phyloP scores from a whole-genome alignment of 2,329 filamentous ascomycete species.

The Furcasterigmium furcatum region DNA sequence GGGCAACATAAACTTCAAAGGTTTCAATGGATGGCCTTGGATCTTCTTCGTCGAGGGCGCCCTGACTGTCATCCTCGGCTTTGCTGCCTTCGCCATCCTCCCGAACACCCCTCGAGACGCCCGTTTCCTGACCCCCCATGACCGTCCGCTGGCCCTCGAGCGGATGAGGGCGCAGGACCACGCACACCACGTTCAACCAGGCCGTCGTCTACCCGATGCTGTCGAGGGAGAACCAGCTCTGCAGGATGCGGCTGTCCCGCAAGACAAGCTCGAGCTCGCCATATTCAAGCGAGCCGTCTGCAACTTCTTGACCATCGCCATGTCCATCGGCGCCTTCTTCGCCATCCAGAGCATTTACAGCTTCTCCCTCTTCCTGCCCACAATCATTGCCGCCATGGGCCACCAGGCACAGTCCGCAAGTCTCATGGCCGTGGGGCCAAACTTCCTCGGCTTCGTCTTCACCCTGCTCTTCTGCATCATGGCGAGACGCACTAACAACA shows the following conservation, averaged over 20 bases:
- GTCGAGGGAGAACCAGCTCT: no score
- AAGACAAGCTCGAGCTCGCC: neutral
- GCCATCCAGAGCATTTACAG: constrained; percentile 15
- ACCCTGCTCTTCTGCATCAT: constrained; percentile 16
- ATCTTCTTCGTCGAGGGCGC: constrained; percentile 13
- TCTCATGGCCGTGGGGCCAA: constrained; percentile 18
- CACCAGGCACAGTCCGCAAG: constrained; percentile 12
- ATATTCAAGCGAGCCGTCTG: constrained; percentile 10
- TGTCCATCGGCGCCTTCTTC: constrained; percentile 17
- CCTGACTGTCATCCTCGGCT: constrained; percentile 7
- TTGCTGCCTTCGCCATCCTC: neutral
- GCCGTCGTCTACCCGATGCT: no score
- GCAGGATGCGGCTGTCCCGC: no score
- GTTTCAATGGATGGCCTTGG: constrained; percentile 13
- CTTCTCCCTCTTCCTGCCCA: constrained; percentile 19
- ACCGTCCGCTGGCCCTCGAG: neutral
- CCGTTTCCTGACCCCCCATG: constrained; percentile 4
- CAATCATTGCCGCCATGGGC: constrained; percentile 16
- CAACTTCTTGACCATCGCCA: constrained; percentile 14
- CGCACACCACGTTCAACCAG: neutral
- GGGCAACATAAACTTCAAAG: constrained; percentile 1
- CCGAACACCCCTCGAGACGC: constrained; percentile 10
- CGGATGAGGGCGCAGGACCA: constrained; percentile 3
- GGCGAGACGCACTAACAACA: no score
- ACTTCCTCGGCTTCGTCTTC: constrained; percentile 16